Evolutionary conservation across 331 rosid genomes (phyloP).

Genomic region (Rhamnella rubrinervis): DNA sequence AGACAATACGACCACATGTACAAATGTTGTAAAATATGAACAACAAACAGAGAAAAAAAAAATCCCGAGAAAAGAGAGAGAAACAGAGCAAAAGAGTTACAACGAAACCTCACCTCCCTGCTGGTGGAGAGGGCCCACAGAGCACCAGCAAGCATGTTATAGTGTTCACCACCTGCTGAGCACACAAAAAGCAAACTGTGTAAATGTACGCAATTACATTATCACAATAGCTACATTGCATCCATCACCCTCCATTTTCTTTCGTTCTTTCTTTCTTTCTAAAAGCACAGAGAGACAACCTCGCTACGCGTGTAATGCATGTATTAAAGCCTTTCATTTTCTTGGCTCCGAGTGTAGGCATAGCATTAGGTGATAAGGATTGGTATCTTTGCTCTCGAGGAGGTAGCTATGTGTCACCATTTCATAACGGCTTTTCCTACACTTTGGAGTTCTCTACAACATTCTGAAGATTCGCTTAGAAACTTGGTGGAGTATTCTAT

Average conservation of each 20-base stretch:
- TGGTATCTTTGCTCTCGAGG: too few species aligned
- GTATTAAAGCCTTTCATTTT: neutral
- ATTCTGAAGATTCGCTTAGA: too few species aligned
- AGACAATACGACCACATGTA: neutral
- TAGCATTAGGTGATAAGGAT: too few species aligned
- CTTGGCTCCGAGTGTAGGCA: too few species aligned
- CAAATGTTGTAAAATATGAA: too few species aligned
- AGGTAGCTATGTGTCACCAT: too few species aligned
- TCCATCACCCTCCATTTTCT: slow-evolving; percentile 5
- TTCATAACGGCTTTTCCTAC: too few species aligned
- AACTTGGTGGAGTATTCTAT: too few species aligned
- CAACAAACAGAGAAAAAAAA: neutral
- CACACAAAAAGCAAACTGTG: slow-evolving; percentile 5
- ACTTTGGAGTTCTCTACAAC: too few species aligned
- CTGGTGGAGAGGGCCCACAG: slow-evolving; percentile 24
- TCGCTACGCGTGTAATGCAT: slow-evolving; percentile 12
- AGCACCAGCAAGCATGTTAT: slow-evolving; percentile 26
- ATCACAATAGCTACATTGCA: slow-evolving; percentile 23
- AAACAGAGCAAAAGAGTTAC: neutral
- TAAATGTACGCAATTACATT: neutral
- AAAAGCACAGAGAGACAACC: too few species aligned
- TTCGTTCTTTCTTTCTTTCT: neutral
- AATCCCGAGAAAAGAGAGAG: neutral
- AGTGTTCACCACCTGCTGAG: neutral
- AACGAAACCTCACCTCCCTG: slow-evolving; percentile 2